Evolutionary conservation across 2,329 filamentous ascomycete genomes (phyloP).

Genomic region (Alternaria dauci): DNA sequence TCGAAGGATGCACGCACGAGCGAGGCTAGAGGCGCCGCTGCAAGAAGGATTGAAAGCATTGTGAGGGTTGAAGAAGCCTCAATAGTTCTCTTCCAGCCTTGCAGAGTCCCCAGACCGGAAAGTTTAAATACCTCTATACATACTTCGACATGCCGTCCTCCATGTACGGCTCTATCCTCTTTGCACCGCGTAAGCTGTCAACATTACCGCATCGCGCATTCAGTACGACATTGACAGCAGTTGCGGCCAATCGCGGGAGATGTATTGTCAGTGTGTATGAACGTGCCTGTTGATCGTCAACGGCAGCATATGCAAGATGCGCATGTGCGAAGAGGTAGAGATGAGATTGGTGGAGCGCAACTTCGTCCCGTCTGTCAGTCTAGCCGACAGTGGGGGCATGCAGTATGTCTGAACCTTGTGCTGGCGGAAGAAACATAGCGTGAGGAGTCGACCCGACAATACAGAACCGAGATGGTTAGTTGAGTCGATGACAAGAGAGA

Average conservation of each 20-base stretch:
- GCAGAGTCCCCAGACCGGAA: not conserved
- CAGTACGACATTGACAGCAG: not conserved
- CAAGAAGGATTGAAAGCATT: conserved; percentile 29
- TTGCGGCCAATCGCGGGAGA: conserved; percentile 5
- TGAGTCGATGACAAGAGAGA: not conserved
- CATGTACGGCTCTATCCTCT: not conserved
- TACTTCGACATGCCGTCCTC: conserved; percentile 5
- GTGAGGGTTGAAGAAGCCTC: not conserved
- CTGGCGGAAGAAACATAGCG: not conserved
- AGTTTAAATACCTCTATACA: conserved; percentile 6
- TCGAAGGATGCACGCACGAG: conserved; percentile 33
- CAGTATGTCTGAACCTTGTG: not conserved
- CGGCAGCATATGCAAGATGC: conserved; percentile 17
- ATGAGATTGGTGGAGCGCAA: conserved; percentile 18
- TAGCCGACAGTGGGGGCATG: conserved; percentile 1
- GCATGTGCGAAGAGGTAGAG: conserved; percentile 18
- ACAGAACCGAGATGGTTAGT: not conserved
- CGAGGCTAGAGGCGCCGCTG: conserved; percentile 24
- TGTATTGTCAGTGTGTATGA: conserved; percentile 21
- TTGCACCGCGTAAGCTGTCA: not conserved
- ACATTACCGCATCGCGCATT: conserved; percentile 4
- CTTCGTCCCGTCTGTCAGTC: not conserved
- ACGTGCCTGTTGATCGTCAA: conserved; percentile 19
- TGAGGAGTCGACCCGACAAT: not conserved
- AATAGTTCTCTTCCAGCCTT: not conserved